A percentile compares a stretch with the other conserved stretches of the same genome.
Evolutionary conservation across 495 filamentous ascomycete genomes (phyloP).

Genomic region (Penicillium parvum): DNA sequence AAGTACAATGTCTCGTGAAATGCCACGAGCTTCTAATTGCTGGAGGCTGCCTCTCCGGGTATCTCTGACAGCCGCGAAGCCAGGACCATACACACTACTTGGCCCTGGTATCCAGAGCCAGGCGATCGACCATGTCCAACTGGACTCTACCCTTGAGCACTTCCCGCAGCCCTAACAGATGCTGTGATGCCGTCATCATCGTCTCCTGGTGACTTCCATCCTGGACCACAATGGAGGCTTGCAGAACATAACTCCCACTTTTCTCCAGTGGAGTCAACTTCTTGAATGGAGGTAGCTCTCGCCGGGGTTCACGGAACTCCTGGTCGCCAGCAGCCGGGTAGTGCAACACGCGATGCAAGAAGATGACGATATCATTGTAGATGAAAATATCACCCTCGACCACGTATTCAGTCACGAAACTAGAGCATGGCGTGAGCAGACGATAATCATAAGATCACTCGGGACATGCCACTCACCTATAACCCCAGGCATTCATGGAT

Average conservation of each 20-base stretch:
- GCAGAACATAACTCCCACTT: slow-evolving; percentile 49
- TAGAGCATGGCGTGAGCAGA: slow-evolving; percentile 21
- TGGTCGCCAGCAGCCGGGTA: slow-evolving; percentile 27
- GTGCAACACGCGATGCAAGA: slow-evolving; percentile 45
- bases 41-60: slow-evolving; percentile 26
- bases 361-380: slow-evolving; percentile 44
- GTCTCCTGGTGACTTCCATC: slow-evolving; percentile 50
- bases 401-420: slow-evolving; percentile 46
- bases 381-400: slow-evolving; percentile 48
- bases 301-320: slow-evolving; percentile 26
- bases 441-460: slow-evolving; percentile 5
- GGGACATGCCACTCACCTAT: slow-evolving; percentile 37
- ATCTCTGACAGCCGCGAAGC: slow-evolving; percentile 20
- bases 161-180: slow-evolving; percentile 57
- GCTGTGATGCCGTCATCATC: slow-evolving; percentile 53
- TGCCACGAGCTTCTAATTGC: neutral
- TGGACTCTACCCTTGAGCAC: slow-evolving; percentile 61
- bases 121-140: slow-evolving; percentile 57
- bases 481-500: slow-evolving; percentile 50
- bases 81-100: slow-evolving; percentile 32
- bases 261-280: slow-evolving; percentile 40
- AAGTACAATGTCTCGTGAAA: neutral
- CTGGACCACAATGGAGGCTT: slow-evolving; percentile 44
- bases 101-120: slow-evolving; percentile 63
- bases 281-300: slow-evolving; percentile 29